phyloP scores from a whole-genome alignment of 352 stramenopile genomes.

The Phytophthora sojae region DNA sequence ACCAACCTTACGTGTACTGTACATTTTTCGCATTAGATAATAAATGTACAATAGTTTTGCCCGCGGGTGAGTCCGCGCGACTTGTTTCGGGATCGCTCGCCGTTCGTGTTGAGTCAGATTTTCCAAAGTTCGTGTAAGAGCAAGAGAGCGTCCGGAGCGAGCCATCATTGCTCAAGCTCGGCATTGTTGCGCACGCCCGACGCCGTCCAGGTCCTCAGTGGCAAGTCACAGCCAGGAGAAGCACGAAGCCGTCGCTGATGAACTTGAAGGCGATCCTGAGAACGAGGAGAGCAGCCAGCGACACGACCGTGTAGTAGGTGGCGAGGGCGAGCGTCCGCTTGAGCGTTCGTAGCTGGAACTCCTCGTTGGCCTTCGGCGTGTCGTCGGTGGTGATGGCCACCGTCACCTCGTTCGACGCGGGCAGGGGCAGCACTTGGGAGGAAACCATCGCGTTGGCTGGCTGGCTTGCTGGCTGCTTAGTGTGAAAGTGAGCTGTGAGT shows the following conservation, averaged over 20 bases:
- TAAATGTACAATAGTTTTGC: no score
- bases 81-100: no score
- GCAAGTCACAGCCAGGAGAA: constrained; percentile 1
- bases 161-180: no score
- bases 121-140: no score
- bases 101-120: no score
- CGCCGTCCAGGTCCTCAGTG: no score
- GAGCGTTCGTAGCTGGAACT: neutral
- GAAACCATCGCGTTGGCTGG: neutral
- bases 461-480: no score
- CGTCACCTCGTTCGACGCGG: constrained; percentile 7
- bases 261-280: constrained; percentile 10
- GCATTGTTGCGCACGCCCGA: no score
- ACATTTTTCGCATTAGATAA: no score
- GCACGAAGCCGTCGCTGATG: constrained; percentile 16
- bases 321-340: neutral
- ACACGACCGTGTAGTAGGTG: neutral
- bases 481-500: neutral
- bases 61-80: no score
- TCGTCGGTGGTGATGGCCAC: constrained; percentile 15
- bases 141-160: no score
- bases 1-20: no score
- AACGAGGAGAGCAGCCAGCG: constrained; percentile 1
- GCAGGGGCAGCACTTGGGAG: constrained; percentile 9
- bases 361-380: neutral